Percentiles rank a stretch among this genome's conserved stretches.
Evolutionary conservation across 1,139 yeast genomes (phyloP).

Genomic region (Magnusiomyces ingens): DNA sequence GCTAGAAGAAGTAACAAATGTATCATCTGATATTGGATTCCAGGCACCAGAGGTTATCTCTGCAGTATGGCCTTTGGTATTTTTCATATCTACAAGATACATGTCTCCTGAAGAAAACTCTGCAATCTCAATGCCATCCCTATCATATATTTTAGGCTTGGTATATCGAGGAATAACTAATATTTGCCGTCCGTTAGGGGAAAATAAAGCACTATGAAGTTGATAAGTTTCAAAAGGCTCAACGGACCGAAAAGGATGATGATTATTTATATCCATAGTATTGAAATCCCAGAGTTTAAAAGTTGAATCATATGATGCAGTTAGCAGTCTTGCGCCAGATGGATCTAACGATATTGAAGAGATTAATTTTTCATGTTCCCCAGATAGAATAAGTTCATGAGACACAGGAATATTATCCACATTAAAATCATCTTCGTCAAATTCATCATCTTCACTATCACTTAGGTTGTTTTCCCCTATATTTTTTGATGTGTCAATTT

Average conservation of each 20-base stretch:
- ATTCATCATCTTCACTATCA: constrained; percentile 19
- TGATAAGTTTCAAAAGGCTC: constrained; percentile 32
- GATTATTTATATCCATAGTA: constrained; percentile 29
- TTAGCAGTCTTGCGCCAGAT: constrained; percentile 29
- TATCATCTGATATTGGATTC: constrained; percentile 24
- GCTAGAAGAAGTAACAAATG: constrained; percentile 29
- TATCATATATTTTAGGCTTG: constrained; percentile 25
- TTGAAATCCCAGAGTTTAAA: constrained; percentile 33
- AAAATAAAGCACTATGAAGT: constrained; percentile 24
- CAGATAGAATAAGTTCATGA: constrained; percentile 28
- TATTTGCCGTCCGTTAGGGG: constrained; percentile 24
- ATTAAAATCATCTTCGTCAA: constrained; percentile 24
- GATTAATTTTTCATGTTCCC: constrained; percentile 27
- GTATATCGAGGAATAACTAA: constrained; percentile 27
- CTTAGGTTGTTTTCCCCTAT: constrained; percentile 5
- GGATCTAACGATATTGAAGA: constrained; percentile 29
- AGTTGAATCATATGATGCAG: constrained; percentile 30
- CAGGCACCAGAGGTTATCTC: constrained; percentile 32
- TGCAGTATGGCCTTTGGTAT: constrained; percentile 36
- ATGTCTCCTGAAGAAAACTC: constrained; percentile 34
- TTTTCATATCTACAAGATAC: constrained; percentile 35
- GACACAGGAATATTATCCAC: constrained; percentile 29
- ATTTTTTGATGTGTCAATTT: not conserved
- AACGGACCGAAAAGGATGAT: constrained; percentile 26
- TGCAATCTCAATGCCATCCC: constrained; percentile 27